Base-by-base conservation (phyloP, 768 basidiomycete species). In the Boletus vinaceobasis region DNA sequence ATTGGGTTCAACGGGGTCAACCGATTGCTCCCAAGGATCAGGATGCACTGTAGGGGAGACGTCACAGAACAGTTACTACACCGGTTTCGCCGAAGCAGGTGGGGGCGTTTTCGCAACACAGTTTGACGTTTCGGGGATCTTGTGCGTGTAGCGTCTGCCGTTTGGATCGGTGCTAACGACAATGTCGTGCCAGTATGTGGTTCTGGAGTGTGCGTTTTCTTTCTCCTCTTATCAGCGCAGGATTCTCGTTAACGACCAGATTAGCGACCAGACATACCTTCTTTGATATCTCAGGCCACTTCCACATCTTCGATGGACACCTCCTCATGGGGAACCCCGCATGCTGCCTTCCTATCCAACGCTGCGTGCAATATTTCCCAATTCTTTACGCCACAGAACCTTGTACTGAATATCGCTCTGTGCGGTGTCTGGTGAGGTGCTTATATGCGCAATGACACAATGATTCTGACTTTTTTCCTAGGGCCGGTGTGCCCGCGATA, bases 81-180 rank as follows among this genome's bases (percentile, higher is more conserved):
- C 46, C 6, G 54, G 59, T 21, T 72, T 72, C 39, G 55, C 64
- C 0, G 8, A 29, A 3, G 62, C 61, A 31, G 82, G 83, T n/a
- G 84, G 84, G 7, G 84, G 84, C 5, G 82, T 85, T 1, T 92
- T 75, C 69, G 87, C 87, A 3, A 77, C 85, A 4, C 86, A 88
- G 60, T 84, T 88, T 57, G 87, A 87, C 47, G 73, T 75, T 7
- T 66, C 77, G 1, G 86, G 81, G 19, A 74, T 82, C 37, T 79
- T 67, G 75, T 78, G 58, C 65, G 78, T 64, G 32, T 36, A n/a
- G 35, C 21, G 8, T 21, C 26, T 40, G 46, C 39, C 21, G 13
- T 37, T 43, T 39, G 19, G 15, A 6, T 44, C 21, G 13, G n/a
- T 38, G 5, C 47, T 64, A 44, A 63, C 23, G 4, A 48, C 26